Evolutionary conservation across 805 yeast species (phyloP), one percentile per base, ranked within the genome.

Genomic region (Jamesozyma hellenica): DNA sequence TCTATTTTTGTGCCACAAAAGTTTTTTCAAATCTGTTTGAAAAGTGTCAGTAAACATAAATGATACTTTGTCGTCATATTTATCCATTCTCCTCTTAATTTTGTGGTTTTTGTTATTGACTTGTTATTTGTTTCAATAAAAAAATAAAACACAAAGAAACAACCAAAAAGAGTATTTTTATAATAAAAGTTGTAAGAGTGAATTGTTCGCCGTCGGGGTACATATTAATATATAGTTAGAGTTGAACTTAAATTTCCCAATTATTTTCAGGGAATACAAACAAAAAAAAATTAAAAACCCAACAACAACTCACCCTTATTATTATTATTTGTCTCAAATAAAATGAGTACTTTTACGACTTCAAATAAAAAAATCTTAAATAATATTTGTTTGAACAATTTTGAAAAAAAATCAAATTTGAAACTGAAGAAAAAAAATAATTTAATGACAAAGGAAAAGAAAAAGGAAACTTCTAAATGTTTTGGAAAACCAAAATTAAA

Each of bases 1-100:
- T 76, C 44, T 45, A 16, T 31, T 31, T 34, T 34, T 34, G 29
- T 16, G 36, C 23, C 36, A 25, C 35, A 23, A 23, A 34, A 34
- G 12, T 13, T 21, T 8, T 21, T 21, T 21, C n/a, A 11, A 11
- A 4, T 14, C 15, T 29, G 11, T 29, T 29, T 6, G 12, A 29
- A 7, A 6, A 29, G 15, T n/a, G n/a, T n/a, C n/a, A n/a, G n/a
- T n/a, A n/a, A n/a, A n/a, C n/a, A n/a, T n/a, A n/a, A n/a, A 21
- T 21, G 23, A 21, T 21, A 21, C 23, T 21, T 21, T 21, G 5
- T 21, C 23, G n/a, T n/a, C n/a, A n/a, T n/a, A n/a, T n/a, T n/a
- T n/a, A n/a, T n/a, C n/a, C n/a, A n/a, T n/a, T n/a, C n/a, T n/a
- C n/a, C n/a, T n/a, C n/a, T n/a, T n/a, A n/a, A n/a, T n/a, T n/a